Evolutionary conservation across 352 stramenopile genomes (phyloP).

Genomic region (Globisporangium barbulae): DNA sequence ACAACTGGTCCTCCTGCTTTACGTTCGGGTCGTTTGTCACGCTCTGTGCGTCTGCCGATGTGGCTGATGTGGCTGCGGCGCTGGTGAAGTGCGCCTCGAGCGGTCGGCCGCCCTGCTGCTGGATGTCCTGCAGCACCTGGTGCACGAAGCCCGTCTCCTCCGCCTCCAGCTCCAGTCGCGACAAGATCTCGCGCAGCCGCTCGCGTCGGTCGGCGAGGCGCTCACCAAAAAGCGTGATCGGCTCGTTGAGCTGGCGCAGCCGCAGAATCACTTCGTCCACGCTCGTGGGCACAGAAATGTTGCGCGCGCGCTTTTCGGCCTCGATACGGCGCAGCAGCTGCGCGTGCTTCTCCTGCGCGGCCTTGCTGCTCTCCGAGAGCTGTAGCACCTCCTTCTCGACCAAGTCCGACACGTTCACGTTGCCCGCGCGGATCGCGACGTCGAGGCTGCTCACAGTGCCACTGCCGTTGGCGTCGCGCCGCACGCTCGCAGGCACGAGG

Average conservation of each 20-base stretch:
- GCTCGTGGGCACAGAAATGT: constrained; percentile 92
- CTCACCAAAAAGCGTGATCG: constrained; percentile 96
- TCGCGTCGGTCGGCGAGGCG: constrained; percentile 92
- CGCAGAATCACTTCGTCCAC: constrained; percentile 88
- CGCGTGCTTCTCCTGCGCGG: constrained; percentile 86
- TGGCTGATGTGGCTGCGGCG: not conserved
- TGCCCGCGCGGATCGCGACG: constrained; percentile 68
- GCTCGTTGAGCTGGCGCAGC: constrained; percentile 89
- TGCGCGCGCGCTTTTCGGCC: constrained; percentile 86
- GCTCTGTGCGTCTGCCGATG: constrained; percentile 7
- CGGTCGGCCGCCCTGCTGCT: constrained; percentile 29
- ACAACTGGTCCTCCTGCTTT: constrained; percentile 64
- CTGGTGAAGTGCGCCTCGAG: constrained; percentile 18
- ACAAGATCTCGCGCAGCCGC: constrained; percentile 90
- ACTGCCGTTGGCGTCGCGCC: constrained; percentile 10
- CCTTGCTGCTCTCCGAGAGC: constrained; percentile 78
- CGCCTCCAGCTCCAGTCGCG: constrained; percentile 64
- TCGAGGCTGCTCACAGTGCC: constrained; percentile 39
- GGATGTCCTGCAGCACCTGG: constrained; percentile 51
- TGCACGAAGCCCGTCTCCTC: constrained; percentile 66
- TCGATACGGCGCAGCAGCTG: constrained; percentile 87
- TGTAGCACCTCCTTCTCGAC: constrained; percentile 81
- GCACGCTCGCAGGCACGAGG: constrained; percentile 45
- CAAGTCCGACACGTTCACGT: constrained; percentile 77
- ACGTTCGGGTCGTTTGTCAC: constrained; percentile 14